Base-by-base conservation (phyloP, 139 green algal genomes). In the Eudorina sp. region DNA sequence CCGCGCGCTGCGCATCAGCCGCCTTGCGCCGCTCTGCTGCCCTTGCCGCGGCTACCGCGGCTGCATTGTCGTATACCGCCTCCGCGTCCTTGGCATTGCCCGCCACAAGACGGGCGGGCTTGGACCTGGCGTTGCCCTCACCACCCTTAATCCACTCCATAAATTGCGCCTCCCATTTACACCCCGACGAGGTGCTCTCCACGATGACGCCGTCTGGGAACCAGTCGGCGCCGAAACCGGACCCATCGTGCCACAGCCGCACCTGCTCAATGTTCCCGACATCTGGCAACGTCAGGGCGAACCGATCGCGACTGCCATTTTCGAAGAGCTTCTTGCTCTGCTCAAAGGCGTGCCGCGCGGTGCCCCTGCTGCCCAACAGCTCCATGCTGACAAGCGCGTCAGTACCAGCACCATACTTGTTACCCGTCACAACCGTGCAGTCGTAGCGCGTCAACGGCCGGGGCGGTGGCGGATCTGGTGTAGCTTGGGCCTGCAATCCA, bases 331-430 rank as follows among this genome's bases (percentile, higher is more conserved):
- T n/a, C 64, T 88, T 85, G 62, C 66, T 70, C 66, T 91, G 84
- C 27, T 83, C 82, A 41, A 91, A 89, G 2, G 83, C 89, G 82
- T 91, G 83, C 64, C 51, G 53, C 7, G 75, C 83, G 0, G 16
- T 48, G n/a, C 75, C 83, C 2, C 29, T n/a, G 41, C 62, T 87
- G 62, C 88, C 88, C 3, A 75, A 21, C 8, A 94, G 73, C 85
- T 90, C 88, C 11, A 94, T 87, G 14, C 48, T 70, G 3, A 93
- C 72, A 14, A 77, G 68, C 9, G 91, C 89, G 53, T 95, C 92
- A 40, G 92, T 95, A 1, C 92, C 92, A 7, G 92, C 89, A 6
- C 92, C 92, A 9, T 76, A 86, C 82, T 94, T 90, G 85, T 91
- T 58, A 7, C 87, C 89, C 1, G 92, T 95, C 8, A 53, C 48